phyloP scores from a whole-genome alignment of 139 green algal genomes.

The Axilococcus clingmanii region DNA sequence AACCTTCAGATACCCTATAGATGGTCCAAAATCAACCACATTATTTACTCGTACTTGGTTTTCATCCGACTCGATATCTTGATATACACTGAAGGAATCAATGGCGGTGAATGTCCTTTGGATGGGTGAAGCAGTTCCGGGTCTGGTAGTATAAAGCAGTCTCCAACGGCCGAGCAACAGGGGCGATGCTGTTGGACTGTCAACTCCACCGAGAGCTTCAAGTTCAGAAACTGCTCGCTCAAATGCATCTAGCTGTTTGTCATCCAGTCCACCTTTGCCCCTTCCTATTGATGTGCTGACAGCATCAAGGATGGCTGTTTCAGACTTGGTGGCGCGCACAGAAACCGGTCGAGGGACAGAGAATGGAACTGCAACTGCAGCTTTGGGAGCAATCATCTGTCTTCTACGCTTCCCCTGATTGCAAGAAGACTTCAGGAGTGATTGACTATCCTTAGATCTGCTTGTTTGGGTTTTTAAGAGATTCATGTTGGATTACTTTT shows the following conservation, averaged over 20 bases:
- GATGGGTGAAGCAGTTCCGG: conserved; percentile 71
- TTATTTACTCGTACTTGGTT: conserved; percentile 51
- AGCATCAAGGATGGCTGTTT: conserved; percentile 21
- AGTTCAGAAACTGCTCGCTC: conserved; percentile 59
- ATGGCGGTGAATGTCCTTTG: conserved; percentile 84
- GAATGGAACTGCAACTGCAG: too few relatives aligned
- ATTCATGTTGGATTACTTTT: too few relatives aligned
- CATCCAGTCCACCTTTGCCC: conserved; percentile 53
- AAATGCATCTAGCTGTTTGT: conserved; percentile 30
- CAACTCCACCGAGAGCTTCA: conserved; percentile 39
- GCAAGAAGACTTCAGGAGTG: too few relatives aligned
- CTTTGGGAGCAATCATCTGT: too few relatives aligned
- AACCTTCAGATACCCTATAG: conserved; percentile 53
- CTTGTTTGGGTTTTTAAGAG: too few relatives aligned
- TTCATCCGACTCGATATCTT: conserved; percentile 39
- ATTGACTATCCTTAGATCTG: too few relatives aligned
- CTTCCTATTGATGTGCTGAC: conserved; percentile 35
- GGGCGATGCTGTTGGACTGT: conserved; percentile 33
- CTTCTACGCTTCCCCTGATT: too few relatives aligned
- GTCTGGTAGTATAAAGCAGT: conserved; percentile 73
- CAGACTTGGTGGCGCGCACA: background rate
- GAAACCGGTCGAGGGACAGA: too few relatives aligned
- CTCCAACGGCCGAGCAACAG: conserved; percentile 61
- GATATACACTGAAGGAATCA: conserved; percentile 77
- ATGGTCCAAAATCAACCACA: conserved; percentile 70